Evolutionary conservation across 1,284 basidiomycete species (phyloP).

Genomic region (Testicularia cyperi): DNA sequence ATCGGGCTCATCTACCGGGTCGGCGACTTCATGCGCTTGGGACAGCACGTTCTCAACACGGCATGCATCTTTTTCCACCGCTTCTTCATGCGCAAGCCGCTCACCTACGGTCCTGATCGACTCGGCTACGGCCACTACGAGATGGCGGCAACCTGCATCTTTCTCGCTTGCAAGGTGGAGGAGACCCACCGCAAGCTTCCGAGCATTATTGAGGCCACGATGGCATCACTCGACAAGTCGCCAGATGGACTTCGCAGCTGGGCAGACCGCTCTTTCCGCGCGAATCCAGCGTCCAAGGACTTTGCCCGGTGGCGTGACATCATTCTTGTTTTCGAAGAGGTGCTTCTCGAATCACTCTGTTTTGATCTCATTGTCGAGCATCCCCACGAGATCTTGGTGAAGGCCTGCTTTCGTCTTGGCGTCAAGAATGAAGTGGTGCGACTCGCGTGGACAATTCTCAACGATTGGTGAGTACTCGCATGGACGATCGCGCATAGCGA

Average conservation of each 20-base stretch:
- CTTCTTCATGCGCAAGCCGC: constrained; percentile 86
- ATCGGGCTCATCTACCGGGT: constrained; percentile 49
- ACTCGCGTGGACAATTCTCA: constrained; percentile 47
- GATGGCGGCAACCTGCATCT: constrained; percentile 83
- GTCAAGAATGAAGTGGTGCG: constrained; percentile 36
- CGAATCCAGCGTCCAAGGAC: constrained; percentile 39
- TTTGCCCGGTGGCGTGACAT: constrained; percentile 67
- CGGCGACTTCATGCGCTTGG: constrained; percentile 50
- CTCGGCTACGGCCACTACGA: constrained; percentile 63
- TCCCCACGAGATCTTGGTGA: constrained; percentile 66
- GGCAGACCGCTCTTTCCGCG: constrained; percentile 40
- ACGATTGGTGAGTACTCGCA: constrained; percentile 31
- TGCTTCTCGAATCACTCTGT: constrained; percentile 80
- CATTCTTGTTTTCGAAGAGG: constrained; percentile 79
- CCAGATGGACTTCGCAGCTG: constrained; percentile 59
- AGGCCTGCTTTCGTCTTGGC: constrained; percentile 38
- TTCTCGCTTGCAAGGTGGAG: constrained; percentile 87
- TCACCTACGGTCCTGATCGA: constrained; percentile 67
- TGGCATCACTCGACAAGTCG: constrained; percentile 69
- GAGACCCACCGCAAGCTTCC: constrained; percentile 83
- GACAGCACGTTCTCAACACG: constrained; percentile 51
- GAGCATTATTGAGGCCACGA: constrained; percentile 75
- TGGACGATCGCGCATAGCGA: not conserved
- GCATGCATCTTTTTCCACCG: constrained; percentile 88
- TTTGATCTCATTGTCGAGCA: constrained; percentile 85